Evolutionary conservation across 345 rosid genomes (phyloP).

Genomic region (Barbarea vulgaris): DNA sequence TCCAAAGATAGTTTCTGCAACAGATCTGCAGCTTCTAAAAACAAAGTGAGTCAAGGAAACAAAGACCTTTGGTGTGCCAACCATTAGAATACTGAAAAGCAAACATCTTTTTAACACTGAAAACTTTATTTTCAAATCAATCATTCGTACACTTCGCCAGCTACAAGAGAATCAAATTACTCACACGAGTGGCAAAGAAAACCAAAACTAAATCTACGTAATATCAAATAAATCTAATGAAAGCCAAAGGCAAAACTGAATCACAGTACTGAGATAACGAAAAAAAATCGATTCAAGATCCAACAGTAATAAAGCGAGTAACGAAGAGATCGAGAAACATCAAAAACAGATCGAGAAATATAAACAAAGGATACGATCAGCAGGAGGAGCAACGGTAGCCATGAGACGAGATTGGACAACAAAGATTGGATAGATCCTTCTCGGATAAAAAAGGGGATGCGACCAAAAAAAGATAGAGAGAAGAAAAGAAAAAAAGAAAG

Average conservation of each 20-base stretch:
- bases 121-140: conserved; percentile 2
- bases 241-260: background rate
- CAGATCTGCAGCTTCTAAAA: conserved; percentile 74
- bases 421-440: conserved; percentile 42
- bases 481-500: conserved; percentile 17
- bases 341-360: conserved; percentile 39
- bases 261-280: conserved; percentile 7
- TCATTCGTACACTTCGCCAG: background rate
- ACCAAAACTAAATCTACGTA: conserved; percentile 8
- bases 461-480: conserved; percentile 8
- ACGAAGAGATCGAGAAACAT: conserved; percentile 35
- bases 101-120: background rate
- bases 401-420: conserved; percentile 39
- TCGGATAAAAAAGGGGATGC: conserved; percentile 35
- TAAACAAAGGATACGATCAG: conserved; percentile 77
- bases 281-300: conserved; percentile 30
- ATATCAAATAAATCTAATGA: background rate
- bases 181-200: background rate
- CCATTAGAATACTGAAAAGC: conserved; percentile 12
- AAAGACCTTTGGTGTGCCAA: conserved; percentile 1
- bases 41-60: conserved; percentile 54
- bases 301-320: conserved; percentile 5
- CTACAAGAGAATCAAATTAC: background rate
- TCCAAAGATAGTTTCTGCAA: conserved; percentile 77
- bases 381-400: conserved; percentile 68